Base-by-base conservation (phyloP, 2,329 filamentous ascomycete species). In the Apiospora marii region DNA sequence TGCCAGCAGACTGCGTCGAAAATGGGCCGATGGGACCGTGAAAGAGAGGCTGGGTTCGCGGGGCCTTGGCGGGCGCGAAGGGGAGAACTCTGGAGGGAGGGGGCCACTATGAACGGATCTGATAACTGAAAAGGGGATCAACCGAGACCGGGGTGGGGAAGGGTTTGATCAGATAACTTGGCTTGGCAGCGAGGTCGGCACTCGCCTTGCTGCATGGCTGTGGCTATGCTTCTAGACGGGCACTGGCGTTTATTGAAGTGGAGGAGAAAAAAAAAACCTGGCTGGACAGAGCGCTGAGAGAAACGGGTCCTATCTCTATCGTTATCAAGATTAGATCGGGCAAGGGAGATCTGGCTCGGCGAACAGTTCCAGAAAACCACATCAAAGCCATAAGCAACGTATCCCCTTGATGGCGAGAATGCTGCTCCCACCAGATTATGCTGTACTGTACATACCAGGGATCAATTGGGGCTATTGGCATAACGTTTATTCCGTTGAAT, bases 71-170 rank as follows among this genome's bases (percentile, higher is more conserved):
- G 64, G 71, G 72, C 68, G 75, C 78, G 78, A 75, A 77, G 67
- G 41, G 51, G 49, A 4, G 48, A 53, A 30, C 4, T 30, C 27
- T 30, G 27, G 43, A 30, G 51, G 24, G 4, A 14, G 51, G 53
- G 53, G 34, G 10, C 34, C 58, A 34, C 51, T 34, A 24, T 3
- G 8, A 72, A 76, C 80, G 80, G 81, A 82, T 82, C 81, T 77
- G 81, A 82, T 82, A 82, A 81, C 80, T 81, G 79, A 80, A 81
- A 64, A 78, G 77, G 75, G 78, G 76, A 67, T 67, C 69, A 67
- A 43, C 68, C 48, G 68, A 70, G 48, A 24, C 34, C 44, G 58
- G 58, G 53, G 69, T 73, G 48, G 30, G 34, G 24, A 22, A 41
- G 27, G 30, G 43, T 46, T 70, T 70, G 72, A 73, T 73, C 72